Evolutionary conservation across 1,284 basidiomycete species (phyloP).

Genomic region (Coniferiporia weirii): DNA sequence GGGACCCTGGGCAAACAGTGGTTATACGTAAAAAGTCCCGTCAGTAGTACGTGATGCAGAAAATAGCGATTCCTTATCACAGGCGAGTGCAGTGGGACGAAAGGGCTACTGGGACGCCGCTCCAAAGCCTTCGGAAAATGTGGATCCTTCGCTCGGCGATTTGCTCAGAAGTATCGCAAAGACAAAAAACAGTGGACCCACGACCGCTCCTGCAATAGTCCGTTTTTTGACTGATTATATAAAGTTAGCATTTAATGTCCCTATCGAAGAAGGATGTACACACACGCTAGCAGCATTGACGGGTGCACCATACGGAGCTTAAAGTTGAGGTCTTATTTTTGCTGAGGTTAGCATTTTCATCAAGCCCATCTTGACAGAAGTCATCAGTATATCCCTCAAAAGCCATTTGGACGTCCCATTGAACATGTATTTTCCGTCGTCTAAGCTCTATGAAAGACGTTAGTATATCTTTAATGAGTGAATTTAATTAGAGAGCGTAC

Average conservation of each 20-base stretch:
- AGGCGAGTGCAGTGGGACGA: too few species aligned
- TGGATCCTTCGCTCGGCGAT: background rate
- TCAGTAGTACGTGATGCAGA: background rate
- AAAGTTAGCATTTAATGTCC: too few species aligned
- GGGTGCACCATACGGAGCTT: constrained; percentile 19
- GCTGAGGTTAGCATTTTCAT: constrained; percentile 28
- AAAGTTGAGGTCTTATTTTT: too few species aligned
- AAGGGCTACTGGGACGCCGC: too few species aligned
- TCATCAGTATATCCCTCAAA: too few species aligned
- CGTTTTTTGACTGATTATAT: background rate
- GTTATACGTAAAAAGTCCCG: too few species aligned
- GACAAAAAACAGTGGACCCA: constrained; percentile 12
- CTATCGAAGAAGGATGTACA: too few species aligned
- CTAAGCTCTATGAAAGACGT: constrained; percentile 18
- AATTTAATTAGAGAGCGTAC: too few species aligned
- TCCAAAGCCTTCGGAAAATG: background rate
- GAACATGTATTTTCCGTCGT: constrained; percentile 28
- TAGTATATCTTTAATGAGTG: too few species aligned
- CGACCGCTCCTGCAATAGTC: constrained; percentile 7
- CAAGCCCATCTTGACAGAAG: too few species aligned
- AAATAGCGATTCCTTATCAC: background rate
- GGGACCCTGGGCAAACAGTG: background rate
- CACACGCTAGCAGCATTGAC: constrained; percentile 19
- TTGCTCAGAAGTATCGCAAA: constrained; percentile 6
- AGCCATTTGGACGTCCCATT: constrained; percentile 32